Conservation (phyloP, 257 asterid species). For the Leptodermis oblonga region DNA sequence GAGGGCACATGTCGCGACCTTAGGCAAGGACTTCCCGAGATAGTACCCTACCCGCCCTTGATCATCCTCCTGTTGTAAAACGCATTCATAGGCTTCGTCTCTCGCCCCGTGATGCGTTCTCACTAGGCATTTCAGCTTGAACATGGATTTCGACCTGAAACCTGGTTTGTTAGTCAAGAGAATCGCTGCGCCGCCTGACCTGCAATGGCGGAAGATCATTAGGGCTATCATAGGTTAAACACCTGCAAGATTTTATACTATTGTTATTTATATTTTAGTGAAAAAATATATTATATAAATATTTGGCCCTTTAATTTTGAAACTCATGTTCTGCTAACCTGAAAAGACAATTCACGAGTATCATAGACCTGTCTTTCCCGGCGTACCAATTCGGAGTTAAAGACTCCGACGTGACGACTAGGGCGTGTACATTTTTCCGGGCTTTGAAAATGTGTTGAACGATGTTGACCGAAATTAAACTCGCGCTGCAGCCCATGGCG, state of each 20-base stretch:
- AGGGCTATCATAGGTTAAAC: no score
- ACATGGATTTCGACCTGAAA: constrained; percentile 32
- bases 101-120: constrained; percentile 73
- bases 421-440: constrained; percentile 37
- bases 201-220: no score
- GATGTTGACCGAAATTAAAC: constrained; percentile 52
- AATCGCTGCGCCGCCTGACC: constrained; percentile 60
- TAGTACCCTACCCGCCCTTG: constrained; percentile 57
- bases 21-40: constrained; percentile 68
- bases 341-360: constrained; percentile 74
- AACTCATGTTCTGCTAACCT: constrained; percentile 14
- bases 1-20: constrained; percentile 73
- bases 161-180: constrained; percentile 54
- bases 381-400: constrained; percentile 71
- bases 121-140: constrained; percentile 54
- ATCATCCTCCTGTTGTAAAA: constrained; percentile 63
- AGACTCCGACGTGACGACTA: constrained; percentile 72
- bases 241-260: no score
- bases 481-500: constrained; percentile 95
- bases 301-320: no score
- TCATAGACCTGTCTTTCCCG: constrained; percentile 82
- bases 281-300: no score
- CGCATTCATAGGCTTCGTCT: constrained; percentile 64
- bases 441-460: constrained; percentile 46
- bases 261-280: no score